Evolutionary conservation across 176 grass and related monocot genomes (phyloP), one percentile per base, ranked within the genome.

Genomic region (Rhynchospora pubera): DNA sequence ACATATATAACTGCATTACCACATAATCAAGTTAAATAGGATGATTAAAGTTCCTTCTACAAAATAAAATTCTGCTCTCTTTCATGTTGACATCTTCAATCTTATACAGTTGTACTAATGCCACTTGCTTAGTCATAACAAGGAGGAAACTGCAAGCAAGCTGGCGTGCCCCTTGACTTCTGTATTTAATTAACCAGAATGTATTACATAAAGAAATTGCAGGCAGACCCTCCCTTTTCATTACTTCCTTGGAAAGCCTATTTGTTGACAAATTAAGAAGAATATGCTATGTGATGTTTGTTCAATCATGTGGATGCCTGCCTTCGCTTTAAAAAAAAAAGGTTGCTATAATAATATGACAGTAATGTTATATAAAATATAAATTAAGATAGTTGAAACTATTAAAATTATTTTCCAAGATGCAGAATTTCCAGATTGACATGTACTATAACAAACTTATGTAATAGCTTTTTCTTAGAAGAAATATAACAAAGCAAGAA

Each of bases 1-100:
- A 83, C 62, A 57, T 21, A 74, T 79, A 79, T 58, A 62, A 44
- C 52, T 86, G 18, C 32, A 78, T 9, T 62, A 85, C 14, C 22
- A 75, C 23, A 86, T 57, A 11, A 71, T 74, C 19, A 81, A 60
- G 44, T 51, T 65, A 82, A 30, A 14, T 53, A 67, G 42, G 67
- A 34, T 53, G 21, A 79, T 56, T 43, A 80, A 56, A 80, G 10
- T 18, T 76, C 23, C 52, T 55, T 55, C 72, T 76, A 76, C 12
- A 53, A 69, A 76, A 76, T n/a, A 73, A 55, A 30, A 76, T 28
- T 76, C 13, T 18, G 23, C 47, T 75, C 12, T 53, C 72, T 44
- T 48, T 76, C 22, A 55, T 76, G 22, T 55, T 76, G 72, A 18
- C 48, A 76, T 76, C 22, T 76, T 30, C 30, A 30, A 55, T 30